Evolutionary conservation across 768 basidiomycete species (phyloP).

Genomic region (Leccinum aurantiacum): DNA sequence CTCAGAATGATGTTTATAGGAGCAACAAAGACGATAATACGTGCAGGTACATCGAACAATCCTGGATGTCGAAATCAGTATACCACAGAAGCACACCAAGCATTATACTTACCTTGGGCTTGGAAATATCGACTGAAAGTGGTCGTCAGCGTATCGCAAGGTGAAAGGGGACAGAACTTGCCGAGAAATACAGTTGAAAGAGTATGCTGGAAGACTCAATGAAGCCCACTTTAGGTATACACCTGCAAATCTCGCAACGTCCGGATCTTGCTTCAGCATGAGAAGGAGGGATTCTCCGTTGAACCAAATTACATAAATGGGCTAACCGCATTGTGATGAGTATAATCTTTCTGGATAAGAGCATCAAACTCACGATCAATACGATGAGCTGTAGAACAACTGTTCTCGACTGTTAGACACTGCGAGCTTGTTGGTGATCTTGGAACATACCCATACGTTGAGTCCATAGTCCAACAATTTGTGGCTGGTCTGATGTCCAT

Average conservation of each 20-base stretch:
- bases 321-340: constrained; percentile 25
- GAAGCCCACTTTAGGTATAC: constrained; percentile 75
- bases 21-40: constrained; percentile 76
- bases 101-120: constrained; percentile 64
- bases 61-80: constrained; percentile 39
- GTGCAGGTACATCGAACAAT: constrained; percentile 82
- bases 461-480: constrained; percentile 86
- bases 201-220: constrained; percentile 75
- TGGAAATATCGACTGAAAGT: constrained; percentile 56
- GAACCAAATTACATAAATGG: constrained; percentile 73
- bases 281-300: constrained; percentile 79
- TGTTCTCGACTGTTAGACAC: neutral
- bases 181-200: constrained; percentile 55
- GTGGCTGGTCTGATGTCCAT: constrained; percentile 86
- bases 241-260: constrained; percentile 74
- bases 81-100: constrained; percentile 17
- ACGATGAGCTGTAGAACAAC: constrained; percentile 21
- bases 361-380: constrained; percentile 52
- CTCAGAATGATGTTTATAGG: constrained; percentile 85
- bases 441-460: constrained; percentile 73
- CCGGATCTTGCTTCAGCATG: constrained; percentile 71
- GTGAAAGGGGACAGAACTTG: constrained; percentile 5
- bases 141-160: constrained; percentile 52
- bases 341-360: neutral
- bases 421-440: neutral